Evolutionary conservation across 192 early-diverging fungal species (phyloP).

Genomic region (Dispira simplex): DNA sequence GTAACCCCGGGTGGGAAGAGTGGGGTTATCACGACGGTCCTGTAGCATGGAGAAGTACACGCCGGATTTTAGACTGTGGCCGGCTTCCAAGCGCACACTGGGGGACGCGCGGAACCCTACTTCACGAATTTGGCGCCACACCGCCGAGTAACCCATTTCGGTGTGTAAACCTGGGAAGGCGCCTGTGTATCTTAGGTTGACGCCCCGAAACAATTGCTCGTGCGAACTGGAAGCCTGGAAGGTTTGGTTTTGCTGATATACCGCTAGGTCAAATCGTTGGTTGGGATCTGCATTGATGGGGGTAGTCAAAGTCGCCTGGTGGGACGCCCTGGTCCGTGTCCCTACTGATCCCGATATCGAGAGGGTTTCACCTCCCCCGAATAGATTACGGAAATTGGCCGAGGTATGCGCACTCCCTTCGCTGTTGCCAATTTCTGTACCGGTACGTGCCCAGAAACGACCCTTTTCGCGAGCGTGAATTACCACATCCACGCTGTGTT

Average conservation of each 20-base stretch:
- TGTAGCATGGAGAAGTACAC: constrained; percentile 42
- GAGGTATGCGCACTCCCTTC: constrained; percentile 71
- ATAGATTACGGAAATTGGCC: constrained; percentile 60
- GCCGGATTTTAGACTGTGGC: constrained; percentile 73
- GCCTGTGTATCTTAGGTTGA: constrained; percentile 23
- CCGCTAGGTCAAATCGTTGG: constrained; percentile 41
- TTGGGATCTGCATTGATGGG: constrained; percentile 63
- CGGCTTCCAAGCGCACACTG: constrained; percentile 60
- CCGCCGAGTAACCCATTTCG: constrained; percentile 31
- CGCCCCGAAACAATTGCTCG: constrained; percentile 52
- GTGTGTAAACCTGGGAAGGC: constrained; percentile 24
- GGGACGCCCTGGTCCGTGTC: constrained; percentile 45
- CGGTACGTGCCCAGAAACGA: constrained; percentile 65
- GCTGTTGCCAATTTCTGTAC: constrained; percentile 77
- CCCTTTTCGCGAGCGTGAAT: constrained; percentile 53
- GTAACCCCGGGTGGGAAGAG: constrained; percentile 60
- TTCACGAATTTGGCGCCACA: constrained; percentile 59
- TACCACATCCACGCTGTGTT: constrained; percentile 49
- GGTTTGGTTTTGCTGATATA: constrained; percentile 44
- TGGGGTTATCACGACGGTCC: constrained; percentile 64
- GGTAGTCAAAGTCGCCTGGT: constrained; percentile 38
- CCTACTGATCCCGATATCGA: constrained; percentile 47
- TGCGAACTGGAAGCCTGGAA: constrained; percentile 49
- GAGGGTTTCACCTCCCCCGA: constrained; percentile 77
- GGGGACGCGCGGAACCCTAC: constrained; percentile 14